phyloP scores from a whole-genome alignment of 129 eudicot species.

The Apium graveolens region DNA sequence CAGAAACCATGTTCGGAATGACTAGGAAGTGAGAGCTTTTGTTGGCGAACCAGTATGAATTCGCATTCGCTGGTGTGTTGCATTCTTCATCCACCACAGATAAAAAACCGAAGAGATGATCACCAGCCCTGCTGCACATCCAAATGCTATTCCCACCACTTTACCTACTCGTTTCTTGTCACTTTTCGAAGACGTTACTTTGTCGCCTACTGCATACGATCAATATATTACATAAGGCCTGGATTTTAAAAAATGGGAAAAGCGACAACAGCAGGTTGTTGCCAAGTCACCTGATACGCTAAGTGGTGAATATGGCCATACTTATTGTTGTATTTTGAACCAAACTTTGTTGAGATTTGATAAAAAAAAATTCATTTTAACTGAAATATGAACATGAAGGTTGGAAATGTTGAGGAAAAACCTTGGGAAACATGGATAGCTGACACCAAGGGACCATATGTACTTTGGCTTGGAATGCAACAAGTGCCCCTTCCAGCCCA shows the following conservation, averaged over 20 bases:
- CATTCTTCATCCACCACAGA: conserved; percentile 52
- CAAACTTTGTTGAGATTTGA: neutral
- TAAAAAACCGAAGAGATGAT: conserved; percentile 33
- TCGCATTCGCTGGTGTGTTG: conserved; percentile 22
- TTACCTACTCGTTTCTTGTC: conserved; percentile 32
- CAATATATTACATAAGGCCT: no score
- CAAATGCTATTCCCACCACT: conserved; percentile 40
- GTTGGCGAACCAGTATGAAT: conserved; percentile 40
- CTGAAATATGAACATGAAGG: neutral
- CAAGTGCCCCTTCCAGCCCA: conserved; percentile 83
- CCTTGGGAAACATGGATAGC: conserved; percentile 67
- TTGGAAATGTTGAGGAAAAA: conserved; percentile 12
- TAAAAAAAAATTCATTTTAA: no score
- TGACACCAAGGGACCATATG: conserved; percentile 60
- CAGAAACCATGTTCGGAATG: neutral
- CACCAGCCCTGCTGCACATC: conserved; percentile 37
- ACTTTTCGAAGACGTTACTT: conserved; percentile 24
- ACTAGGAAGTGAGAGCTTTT: conserved; percentile 22
- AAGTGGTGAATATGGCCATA: neutral
- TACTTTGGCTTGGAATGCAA: conserved; percentile 68
- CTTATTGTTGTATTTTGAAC: neutral
- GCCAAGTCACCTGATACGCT: neutral
- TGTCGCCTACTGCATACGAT: conserved; percentile 15
- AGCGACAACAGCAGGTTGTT: neutral
- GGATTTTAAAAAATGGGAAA: no score